phyloP scores from a whole-genome alignment of 2,329 filamentous ascomycete genomes.

The Lachnellula cervina region DNA sequence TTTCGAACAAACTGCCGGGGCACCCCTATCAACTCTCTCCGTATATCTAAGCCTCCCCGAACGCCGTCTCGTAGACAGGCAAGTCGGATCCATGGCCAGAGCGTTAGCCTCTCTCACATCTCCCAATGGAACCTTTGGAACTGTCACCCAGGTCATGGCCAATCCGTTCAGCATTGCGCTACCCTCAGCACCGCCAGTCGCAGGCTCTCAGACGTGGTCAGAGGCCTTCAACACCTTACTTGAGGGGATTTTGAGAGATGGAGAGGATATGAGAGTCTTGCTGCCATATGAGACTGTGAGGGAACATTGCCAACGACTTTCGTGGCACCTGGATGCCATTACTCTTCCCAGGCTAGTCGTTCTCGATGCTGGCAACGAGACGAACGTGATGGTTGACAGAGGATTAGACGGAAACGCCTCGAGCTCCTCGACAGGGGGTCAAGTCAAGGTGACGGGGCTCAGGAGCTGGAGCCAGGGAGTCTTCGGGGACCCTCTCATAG shows the following conservation, averaged over 20 bases:
- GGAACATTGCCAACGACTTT: slow-evolving; percentile 45
- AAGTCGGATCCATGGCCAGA: slow-evolving; percentile 27
- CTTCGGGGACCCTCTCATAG: slow-evolving; percentile 56
- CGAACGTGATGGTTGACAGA: slow-evolving; percentile 43
- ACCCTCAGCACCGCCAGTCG: slow-evolving; percentile 2
- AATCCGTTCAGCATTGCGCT: slow-evolving; percentile 12
- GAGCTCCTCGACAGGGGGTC: slow-evolving; percentile 3
- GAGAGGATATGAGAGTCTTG: slow-evolving; percentile 54
- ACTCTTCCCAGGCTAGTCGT: slow-evolving; percentile 48
- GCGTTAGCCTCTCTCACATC: slow-evolving; percentile 26
- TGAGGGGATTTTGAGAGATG: slow-evolving; percentile 53
- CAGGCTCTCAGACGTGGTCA: slow-evolving; percentile 45
- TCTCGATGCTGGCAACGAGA: slow-evolving; percentile 47
- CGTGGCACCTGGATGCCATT: slow-evolving; percentile 48
- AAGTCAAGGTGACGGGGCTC: slow-evolving; percentile 42
- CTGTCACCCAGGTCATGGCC: slow-evolving; percentile 23
- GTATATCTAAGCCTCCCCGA: slow-evolving; percentile 25
- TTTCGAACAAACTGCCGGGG: slow-evolving; percentile 21
- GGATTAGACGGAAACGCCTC: slow-evolving; percentile 8
- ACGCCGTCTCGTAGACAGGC: slow-evolving; percentile 23
- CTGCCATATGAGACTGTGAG: slow-evolving; percentile 54
- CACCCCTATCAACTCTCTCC: slow-evolving; percentile 23
- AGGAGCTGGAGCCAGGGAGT: slow-evolving; percentile 54
- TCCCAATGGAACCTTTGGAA: slow-evolving; percentile 27
- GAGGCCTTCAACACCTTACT: slow-evolving; percentile 52